phyloP scores from a whole-genome alignment of 495 filamentous ascomycete species.

The Aspergillus asperescens region DNA sequence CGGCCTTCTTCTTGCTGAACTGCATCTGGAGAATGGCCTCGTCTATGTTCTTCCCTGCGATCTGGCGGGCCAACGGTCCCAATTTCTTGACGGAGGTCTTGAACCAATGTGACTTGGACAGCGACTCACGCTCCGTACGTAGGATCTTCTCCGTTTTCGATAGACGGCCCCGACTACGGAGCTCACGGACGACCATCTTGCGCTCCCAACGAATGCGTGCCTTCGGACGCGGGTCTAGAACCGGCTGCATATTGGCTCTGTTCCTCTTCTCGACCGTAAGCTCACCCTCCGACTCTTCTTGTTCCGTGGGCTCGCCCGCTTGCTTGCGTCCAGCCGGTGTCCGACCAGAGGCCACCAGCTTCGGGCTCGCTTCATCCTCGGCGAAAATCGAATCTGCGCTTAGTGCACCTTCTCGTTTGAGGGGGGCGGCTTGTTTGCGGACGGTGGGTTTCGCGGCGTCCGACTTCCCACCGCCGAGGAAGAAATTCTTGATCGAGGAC shows the following conservation, averaged over 20 bases:
- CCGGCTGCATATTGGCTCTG: constrained; percentile 46
- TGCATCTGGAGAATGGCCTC: constrained; percentile 95
- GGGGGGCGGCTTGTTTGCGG: constrained; percentile 27
- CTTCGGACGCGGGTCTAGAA: constrained; percentile 64
- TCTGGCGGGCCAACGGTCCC: constrained; percentile 73
- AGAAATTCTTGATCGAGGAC: constrained; percentile 38
- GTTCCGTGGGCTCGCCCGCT: constrained; percentile 10
- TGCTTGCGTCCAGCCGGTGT: constrained; percentile 22
- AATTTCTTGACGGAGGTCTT: constrained; percentile 89
- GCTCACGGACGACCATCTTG: constrained; percentile 70
- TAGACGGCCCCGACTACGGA: constrained; percentile 63
- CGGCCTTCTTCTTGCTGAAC: constrained; percentile 89
- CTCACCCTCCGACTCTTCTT: constrained; percentile 13
- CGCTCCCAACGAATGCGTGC: constrained; percentile 66
- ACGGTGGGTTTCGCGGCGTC: constrained; percentile 26
- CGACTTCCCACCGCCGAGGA: constrained; percentile 32
- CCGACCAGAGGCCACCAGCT: constrained; percentile 27
- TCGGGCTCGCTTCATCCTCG: constrained; percentile 28
- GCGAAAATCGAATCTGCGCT: constrained; percentile 42
- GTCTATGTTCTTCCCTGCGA: constrained; percentile 82
- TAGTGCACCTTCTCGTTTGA: constrained; percentile 32
- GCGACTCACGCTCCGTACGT: constrained; percentile 65
- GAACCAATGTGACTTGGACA: constrained; percentile 58
- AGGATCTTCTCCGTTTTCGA: constrained; percentile 56
- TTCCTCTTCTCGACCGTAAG: constrained; percentile 36